These are phyloP conservation scores for Xylariaceae sp. DNA, from an alignment of 2,329 filamentous ascomycete species.

Conservation along the genomic window DNA sequence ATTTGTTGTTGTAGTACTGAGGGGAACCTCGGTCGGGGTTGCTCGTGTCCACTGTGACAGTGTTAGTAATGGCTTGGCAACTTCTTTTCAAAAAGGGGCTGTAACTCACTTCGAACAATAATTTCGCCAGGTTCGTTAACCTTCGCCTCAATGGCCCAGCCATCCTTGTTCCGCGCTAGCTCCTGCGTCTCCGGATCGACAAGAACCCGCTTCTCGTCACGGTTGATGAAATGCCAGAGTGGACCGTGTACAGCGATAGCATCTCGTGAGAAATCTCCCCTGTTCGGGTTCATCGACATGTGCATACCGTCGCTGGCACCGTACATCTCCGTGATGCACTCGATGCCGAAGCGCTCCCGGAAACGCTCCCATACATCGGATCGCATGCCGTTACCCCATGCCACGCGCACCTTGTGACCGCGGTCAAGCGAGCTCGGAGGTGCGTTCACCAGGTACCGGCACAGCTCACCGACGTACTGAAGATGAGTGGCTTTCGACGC, in stretches of 20 bases:
- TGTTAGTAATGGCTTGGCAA: not conserved
- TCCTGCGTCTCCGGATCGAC: constrained; percentile 64
- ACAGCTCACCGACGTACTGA: constrained; percentile 73
- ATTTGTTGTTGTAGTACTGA: constrained; percentile 57
- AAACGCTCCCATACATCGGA: constrained; percentile 64
- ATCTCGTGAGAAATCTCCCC: constrained; percentile 55
- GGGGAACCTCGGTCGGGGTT: constrained; percentile 48
- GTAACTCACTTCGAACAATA: constrained; percentile 49
- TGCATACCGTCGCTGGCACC: constrained; percentile 69
- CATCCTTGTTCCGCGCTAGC: constrained; percentile 58
- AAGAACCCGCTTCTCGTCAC: constrained; percentile 60
- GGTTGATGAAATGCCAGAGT: constrained; percentile 48
- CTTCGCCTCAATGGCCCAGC: constrained; percentile 58
- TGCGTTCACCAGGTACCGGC: constrained; percentile 65
- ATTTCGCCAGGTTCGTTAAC: constrained; percentile 64
- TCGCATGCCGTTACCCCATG: constrained; percentile 63
- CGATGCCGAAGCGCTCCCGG: constrained; percentile 55
- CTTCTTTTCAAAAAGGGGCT: not conserved
- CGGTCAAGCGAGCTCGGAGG: constrained; percentile 56
- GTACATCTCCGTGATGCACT: constrained; percentile 66
- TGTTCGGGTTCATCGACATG: constrained; percentile 49
- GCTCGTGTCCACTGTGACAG: constrained; percentile 32
- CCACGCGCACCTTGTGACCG: constrained; percentile 50
- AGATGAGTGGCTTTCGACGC: constrained; percentile 62
- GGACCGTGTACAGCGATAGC: constrained; percentile 65